Evolutionary conservation across 1,284 basidiomycete species (phyloP), one percentile per base, ranked within the genome.

Genomic region (Cutaneotrichosporon spelunceum): DNA sequence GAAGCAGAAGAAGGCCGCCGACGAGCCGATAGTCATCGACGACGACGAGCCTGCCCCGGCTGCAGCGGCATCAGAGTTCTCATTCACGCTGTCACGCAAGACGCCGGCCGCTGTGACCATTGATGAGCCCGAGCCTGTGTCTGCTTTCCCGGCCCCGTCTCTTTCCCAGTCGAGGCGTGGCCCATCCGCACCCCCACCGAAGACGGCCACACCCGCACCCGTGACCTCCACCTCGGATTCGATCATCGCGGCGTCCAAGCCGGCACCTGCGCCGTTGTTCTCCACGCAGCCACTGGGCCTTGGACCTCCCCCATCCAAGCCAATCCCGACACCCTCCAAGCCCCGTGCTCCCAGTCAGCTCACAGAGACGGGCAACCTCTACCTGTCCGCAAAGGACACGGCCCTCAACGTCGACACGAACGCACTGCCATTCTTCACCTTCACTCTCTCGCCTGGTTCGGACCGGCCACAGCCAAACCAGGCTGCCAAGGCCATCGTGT

Each of bases 311-410:
- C 58, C 64, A 9, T 16, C 45, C 3, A 29, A 44, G 11, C 19
- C 24, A 8, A 21, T 19, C 29, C 30, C 50, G 19, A 13, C 50
- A 1, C 47, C 29, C 1, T 52, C 50, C 24, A 53, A 53, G 34
- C 23, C 26, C n/a, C 59, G 42, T 26, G 29, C 45, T 2, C 30
- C 52, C 21, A 52, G 49, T 24, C 45, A 34, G 45, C 24, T 8
- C 10, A 14, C 57, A 30, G 61, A 68, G 58, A 44, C 62, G 10
- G 36, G 57, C 0, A 57, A 62, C 13, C 62, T 73, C 29, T 75
- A 67, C 60, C 59, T 75, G 4, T 69, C 71, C 0, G 70, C 75
- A 4, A 73, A 73, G 60, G 74, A 77, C 60, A 66, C 71, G 0
- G 74, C 73, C 2, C 61, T 75, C 42, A 66, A 66, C 19, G 66